Percentiles rank a stretch among this genome's conserved stretches.
Conservation (phyloP, 345 rosid genomes). For the Citrus hindsii region DNA sequence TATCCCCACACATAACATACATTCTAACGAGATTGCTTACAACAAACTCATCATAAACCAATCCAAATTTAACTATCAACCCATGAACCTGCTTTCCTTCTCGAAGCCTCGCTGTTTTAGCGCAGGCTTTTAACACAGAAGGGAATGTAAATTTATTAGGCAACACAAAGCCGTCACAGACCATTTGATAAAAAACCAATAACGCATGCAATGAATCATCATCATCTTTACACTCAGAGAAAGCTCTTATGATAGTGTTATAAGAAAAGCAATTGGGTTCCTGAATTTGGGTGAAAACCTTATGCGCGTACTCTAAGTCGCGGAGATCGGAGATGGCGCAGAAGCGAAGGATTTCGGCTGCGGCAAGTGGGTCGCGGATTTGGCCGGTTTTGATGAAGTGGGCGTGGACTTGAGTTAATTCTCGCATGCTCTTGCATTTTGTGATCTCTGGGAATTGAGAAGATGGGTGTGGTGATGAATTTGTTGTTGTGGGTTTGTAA, state of each 20-base stretch:
- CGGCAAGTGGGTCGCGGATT: slow-evolving; percentile 60
- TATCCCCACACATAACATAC: slow-evolving; percentile 57
- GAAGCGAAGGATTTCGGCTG: slow-evolving; percentile 58
- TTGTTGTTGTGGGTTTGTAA: neutral
- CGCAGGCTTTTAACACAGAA: slow-evolving; percentile 63
- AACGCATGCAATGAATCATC: slow-evolving; percentile 32
- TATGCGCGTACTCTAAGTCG: slow-evolving; percentile 39
- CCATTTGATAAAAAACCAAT: slow-evolving; percentile 43
- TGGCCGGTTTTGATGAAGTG: slow-evolving; percentile 56
- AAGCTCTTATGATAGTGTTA: slow-evolving; percentile 71
- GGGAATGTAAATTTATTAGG: slow-evolving; percentile 67
- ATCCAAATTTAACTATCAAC: slow-evolving; percentile 45
- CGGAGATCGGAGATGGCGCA: slow-evolving; percentile 43
- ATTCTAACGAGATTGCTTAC: slow-evolving; percentile 62
- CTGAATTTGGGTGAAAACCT: slow-evolving; percentile 47
- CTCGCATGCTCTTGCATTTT: slow-evolving; percentile 41
- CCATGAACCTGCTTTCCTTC: slow-evolving; percentile 71
- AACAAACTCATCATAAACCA: slow-evolving; percentile 58
- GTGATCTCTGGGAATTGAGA: slow-evolving; percentile 51
- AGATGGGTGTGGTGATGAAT: slow-evolving; percentile 38
- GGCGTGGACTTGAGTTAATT: slow-evolving; percentile 65
- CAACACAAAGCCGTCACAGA: slow-evolving; percentile 34
- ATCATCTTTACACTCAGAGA: slow-evolving; percentile 37
- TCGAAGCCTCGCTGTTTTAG: slow-evolving; percentile 33
- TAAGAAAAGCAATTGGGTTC: slow-evolving; percentile 72